A percentile compares a stretch with the other conserved stretches of the same genome.
These are phyloP conservation scores for Syzygium malaccense DNA, from an alignment of 441 rosid genomes.

Conservation along the genomic window DNA sequence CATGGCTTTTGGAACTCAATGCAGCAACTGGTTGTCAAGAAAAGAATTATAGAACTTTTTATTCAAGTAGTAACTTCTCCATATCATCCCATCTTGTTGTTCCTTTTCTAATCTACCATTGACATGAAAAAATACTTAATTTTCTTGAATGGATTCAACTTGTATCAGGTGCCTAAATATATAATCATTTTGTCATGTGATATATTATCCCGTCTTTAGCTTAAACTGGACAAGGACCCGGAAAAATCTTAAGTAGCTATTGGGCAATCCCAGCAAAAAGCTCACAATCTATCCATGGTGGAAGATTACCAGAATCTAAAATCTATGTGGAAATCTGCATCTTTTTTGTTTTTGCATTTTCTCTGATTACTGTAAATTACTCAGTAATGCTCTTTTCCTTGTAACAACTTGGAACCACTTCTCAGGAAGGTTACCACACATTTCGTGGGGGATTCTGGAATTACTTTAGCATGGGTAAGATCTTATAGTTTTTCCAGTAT, in stretches of 20 bases:
- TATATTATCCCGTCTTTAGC: neutral
- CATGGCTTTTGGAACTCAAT: neutral
- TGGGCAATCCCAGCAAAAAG: neutral
- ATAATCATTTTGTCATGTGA: neutral
- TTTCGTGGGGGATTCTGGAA: constrained; percentile 97
- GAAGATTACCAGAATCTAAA: neutral
- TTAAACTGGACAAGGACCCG: neutral
- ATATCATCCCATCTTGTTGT: neutral
- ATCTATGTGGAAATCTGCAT: neutral
- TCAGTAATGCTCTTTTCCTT: neutral
- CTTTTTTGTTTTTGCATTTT: neutral
- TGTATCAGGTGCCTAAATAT: neutral
- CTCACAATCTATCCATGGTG: neutral
- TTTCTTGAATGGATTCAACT: neutral
- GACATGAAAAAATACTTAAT: neutral
- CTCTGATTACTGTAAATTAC: neutral
- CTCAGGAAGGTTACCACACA: constrained; percentile 82
- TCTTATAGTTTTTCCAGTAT: neutral
- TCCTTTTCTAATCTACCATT: neutral
- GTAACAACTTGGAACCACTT: constrained; percentile 2
- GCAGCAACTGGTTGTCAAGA: neutral
- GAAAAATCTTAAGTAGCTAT: neutral
- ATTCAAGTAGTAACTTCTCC: neutral
- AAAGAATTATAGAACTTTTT: neutral
- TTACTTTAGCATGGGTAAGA: constrained; percentile 88